A percentile compares a stretch with the other conserved stretches of the same genome.
Conservation (phyloP, 2,329 filamentous ascomycete genomes). For the Pyrenophora teres region DNA sequence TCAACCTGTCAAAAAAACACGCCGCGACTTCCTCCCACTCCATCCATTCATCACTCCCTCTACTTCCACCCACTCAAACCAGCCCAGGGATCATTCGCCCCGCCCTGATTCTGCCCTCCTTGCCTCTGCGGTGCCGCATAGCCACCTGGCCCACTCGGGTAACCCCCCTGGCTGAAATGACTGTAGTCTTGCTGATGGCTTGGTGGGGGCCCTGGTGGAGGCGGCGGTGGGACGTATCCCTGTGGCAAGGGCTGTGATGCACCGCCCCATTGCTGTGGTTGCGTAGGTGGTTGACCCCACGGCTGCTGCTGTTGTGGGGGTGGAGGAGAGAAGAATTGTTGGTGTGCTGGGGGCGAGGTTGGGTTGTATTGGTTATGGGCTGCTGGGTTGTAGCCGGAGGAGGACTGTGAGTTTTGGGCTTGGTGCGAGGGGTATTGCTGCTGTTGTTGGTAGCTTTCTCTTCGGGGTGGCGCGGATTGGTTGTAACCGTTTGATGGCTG, state of each 20-base stretch:
- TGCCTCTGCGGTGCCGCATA: slow-evolving; percentile 37
- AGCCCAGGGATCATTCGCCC: slow-evolving; percentile 66
- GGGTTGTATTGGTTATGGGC: slow-evolving; percentile 49
- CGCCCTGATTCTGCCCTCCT: slow-evolving; percentile 31
- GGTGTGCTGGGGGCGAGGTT: slow-evolving; percentile 61
- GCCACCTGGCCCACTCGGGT: slow-evolving; percentile 54
- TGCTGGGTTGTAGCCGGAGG: slow-evolving; percentile 53
- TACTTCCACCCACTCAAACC: slow-evolving; percentile 72
- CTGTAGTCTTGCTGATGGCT: slow-evolving; percentile 60
- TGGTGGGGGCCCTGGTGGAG: slow-evolving; percentile 67
- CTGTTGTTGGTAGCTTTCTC: slow-evolving; percentile 42
- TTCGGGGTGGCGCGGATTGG: slow-evolving; percentile 36
- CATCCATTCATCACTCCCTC: not conserved
- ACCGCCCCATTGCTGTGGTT: slow-evolving; percentile 58
- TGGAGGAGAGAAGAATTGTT: slow-evolving; percentile 59
- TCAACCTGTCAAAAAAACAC: not conserved
- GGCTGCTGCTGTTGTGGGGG: slow-evolving; percentile 58
- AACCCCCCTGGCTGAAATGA: slow-evolving; percentile 58
- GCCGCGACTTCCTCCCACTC: no score
- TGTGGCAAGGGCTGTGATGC: slow-evolving; percentile 62
- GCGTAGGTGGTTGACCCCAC: slow-evolving; percentile 53
- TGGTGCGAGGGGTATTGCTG: slow-evolving; percentile 24
- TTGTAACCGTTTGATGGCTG: slow-evolving; percentile 33
- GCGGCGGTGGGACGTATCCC: slow-evolving; percentile 70
- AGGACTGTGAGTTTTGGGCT: slow-evolving; percentile 28